These are phyloP conservation scores for Wickerhamiella sergipiensis DNA, from an alignment of 805 yeast species.

Conservation along the genomic window DNA sequence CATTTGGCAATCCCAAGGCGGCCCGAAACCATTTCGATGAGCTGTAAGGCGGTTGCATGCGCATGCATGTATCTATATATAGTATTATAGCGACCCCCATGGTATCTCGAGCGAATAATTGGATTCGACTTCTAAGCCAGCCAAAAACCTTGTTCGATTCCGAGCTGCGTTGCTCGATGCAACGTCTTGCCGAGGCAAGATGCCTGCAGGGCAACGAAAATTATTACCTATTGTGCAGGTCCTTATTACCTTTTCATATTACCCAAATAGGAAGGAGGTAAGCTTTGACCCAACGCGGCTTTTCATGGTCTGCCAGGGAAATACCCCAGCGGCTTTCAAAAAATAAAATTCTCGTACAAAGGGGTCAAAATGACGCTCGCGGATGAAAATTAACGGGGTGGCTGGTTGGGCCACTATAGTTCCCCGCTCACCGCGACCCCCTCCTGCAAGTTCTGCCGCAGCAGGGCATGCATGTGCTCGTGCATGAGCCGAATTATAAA, in stretches of 20 bases:
- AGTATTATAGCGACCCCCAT: neutral
- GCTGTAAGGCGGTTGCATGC: neutral
- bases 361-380: too few species aligned
- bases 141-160: too few species aligned
- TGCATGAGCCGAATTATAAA: neutral
- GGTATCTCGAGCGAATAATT: too few species aligned
- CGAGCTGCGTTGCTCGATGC: neutral
- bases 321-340: neutral
- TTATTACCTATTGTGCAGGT: neutral
- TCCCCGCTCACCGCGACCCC: neutral
- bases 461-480: neutral
- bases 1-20: slow-evolving; percentile 10
- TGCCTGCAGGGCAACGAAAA: neutral
- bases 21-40: slow-evolving; percentile 6
- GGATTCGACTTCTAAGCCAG: too few species aligned
- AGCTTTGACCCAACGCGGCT: neutral
- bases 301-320: neutral
- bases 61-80: neutral
- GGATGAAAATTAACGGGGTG: neutral
- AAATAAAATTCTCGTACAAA: neutral
- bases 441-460: neutral
- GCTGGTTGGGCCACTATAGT: neutral
- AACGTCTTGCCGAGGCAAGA: neutral
- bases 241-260: neutral
- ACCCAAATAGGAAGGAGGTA: slow-evolving; percentile 4